Percentiles rank a stretch among this genome's conserved stretches.
phyloP scores from a whole-genome alignment of 148 eudicot species.

The Arbutus unedo region DNA sequence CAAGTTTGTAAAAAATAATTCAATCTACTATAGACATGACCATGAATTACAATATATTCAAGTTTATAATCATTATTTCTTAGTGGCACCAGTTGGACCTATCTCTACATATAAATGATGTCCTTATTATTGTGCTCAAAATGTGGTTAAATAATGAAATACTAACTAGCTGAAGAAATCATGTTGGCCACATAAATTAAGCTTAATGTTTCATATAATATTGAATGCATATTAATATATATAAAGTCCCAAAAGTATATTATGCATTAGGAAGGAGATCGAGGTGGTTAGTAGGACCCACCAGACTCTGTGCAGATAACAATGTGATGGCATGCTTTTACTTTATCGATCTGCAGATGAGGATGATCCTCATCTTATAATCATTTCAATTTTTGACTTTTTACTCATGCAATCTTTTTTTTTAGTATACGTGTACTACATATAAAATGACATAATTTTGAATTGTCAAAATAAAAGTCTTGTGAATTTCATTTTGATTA shows the following conservation, averaged over 20 bases:
- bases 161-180: neutral
- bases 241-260: neutral
- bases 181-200: neutral
- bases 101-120: neutral
- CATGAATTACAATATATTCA: neutral
- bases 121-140: neutral
- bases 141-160: neutral
- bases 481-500: neutral
- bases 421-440: too few species aligned
- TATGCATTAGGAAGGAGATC: neutral
- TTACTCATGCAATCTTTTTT: too few species aligned
- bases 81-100: neutral
- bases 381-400: neutral
- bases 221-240: too few species aligned
- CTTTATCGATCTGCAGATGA: neutral
- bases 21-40: neutral
- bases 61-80: slow-evolving; percentile 1
- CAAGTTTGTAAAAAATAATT: too few species aligned
- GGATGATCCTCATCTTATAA: neutral
- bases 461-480: neutral
- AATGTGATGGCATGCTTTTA: neutral
- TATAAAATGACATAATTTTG: too few species aligned
- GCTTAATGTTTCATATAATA: too few species aligned
- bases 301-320: neutral
- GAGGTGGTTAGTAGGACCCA: neutral